Evolutionary conservation across 805 yeast species (phyloP).

Genomic region (Pichia ethanolica): DNA sequence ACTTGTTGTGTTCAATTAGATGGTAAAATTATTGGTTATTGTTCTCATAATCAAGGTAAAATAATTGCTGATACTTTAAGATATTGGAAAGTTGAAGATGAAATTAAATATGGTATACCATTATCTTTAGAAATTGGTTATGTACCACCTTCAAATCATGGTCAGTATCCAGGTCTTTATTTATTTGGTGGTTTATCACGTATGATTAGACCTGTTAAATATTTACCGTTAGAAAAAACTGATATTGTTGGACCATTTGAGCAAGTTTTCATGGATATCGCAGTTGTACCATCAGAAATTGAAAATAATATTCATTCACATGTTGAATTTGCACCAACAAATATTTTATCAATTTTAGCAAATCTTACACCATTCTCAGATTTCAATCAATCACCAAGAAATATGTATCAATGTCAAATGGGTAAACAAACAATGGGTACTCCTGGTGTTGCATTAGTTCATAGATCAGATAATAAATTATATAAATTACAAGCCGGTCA

Average conservation of each 20-base stretch:
- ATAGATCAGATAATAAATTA: slow-evolving; percentile 90
- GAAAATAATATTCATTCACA: slow-evolving; percentile 76
- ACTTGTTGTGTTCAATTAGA: slow-evolving; percentile 89
- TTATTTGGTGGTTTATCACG: slow-evolving; percentile 88
- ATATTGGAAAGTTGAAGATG: slow-evolving; percentile 80
- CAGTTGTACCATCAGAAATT: slow-evolving; percentile 90
- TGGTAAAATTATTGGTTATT: slow-evolving; percentile 91
- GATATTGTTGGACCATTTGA: slow-evolving; percentile 97
- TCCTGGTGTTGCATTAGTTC: slow-evolving; percentile 91
- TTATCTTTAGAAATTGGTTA: slow-evolving; percentile 85
- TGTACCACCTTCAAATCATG: slow-evolving; percentile 92
- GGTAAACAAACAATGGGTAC: slow-evolving; percentile 99
- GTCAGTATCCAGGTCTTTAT: slow-evolving; percentile 95
- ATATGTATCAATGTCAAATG: slow-evolving; percentile 99
- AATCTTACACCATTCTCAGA: slow-evolving; percentile 97
- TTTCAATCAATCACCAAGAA: slow-evolving; percentile 98
- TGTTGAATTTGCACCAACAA: slow-evolving; percentile 92
- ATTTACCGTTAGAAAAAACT: slow-evolving; percentile 72
- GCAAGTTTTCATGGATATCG: slow-evolving; percentile 94
- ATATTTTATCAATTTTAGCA: slow-evolving; percentile 88
- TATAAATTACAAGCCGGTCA: slow-evolving; percentile 93
- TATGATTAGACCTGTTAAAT: slow-evolving; percentile 93
- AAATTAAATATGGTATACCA: slow-evolving; percentile 62
- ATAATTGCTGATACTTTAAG: slow-evolving; percentile 85
- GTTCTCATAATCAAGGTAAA: slow-evolving; percentile 80